Conservation (phyloP, 2,329 filamentous ascomycete genomes). For the Diaporthe destruens region DNA sequence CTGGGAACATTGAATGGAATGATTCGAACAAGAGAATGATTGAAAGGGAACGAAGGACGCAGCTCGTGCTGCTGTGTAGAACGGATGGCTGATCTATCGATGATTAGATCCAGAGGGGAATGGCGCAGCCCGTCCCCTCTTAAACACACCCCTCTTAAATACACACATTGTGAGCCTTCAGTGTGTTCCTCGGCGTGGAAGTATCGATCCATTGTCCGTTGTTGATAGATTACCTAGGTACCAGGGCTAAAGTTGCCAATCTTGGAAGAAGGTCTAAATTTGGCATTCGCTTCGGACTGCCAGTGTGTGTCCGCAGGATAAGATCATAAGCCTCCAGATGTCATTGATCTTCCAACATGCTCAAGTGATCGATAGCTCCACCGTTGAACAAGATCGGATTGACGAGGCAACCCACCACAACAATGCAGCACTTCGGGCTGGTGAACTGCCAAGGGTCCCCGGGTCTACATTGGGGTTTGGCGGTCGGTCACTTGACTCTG, state of each 20-base stretch:
- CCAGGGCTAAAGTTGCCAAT: conserved; percentile 1
- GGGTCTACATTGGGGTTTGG: not conserved
- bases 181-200: not conserved
- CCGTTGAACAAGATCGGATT: not conserved
- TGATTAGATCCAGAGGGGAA: not conserved
- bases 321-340: conserved; percentile 23
- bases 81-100: conserved; percentile 5
- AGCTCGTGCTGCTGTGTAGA: conserved; percentile 5
- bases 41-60: conserved; percentile 14
- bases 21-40: conserved; percentile 16
- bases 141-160: not conserved
- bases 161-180: not conserved
- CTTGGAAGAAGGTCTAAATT: not conserved
- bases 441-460: not conserved
- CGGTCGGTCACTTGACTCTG: not conserved
- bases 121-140: not conserved
- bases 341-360: not conserved
- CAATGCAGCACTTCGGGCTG: not conserved
- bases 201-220: not conserved
- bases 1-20: not conserved
- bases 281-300: not conserved
- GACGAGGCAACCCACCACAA: not conserved
- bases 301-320: conserved; percentile 3
- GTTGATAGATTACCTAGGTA: not conserved
- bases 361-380: not conserved